Conservation (phyloP, 2,329 filamentous ascomycete genomes). For the Monosporascus sp. region DNA sequence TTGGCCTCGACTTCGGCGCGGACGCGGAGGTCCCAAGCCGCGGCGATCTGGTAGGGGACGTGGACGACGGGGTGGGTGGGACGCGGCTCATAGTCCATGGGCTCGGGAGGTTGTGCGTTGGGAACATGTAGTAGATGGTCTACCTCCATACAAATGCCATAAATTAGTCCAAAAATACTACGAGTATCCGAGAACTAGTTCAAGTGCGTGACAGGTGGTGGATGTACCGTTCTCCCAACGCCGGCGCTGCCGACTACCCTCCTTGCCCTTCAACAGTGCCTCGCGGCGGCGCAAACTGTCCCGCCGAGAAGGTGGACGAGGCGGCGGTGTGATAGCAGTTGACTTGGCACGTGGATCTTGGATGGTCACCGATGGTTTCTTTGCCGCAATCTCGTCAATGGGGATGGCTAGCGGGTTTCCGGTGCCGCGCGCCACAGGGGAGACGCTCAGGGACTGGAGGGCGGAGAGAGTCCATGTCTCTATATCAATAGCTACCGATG, state of each 20-base stretch:
- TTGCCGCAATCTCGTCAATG: slow-evolving; percentile 53
- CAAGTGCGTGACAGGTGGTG: slow-evolving; percentile 3
- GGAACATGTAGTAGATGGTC: slow-evolving; percentile 85
- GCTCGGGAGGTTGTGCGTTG: slow-evolving; percentile 73
- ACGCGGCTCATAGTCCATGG: slow-evolving; percentile 75
- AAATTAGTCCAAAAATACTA: not conserved
- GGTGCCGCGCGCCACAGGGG: slow-evolving; percentile 52
- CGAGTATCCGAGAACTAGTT: not conserved
- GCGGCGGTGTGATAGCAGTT: slow-evolving; percentile 27
- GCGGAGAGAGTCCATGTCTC: slow-evolving; percentile 62
- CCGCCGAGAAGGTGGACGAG: slow-evolving; percentile 40
- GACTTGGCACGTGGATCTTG: slow-evolving; percentile 19
- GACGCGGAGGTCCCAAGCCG: slow-evolving; percentile 37
- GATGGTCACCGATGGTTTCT: slow-evolving; percentile 22
- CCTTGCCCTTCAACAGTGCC: slow-evolving; percentile 78
- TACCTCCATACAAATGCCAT: slow-evolving; percentile 30
- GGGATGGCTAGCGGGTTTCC: slow-evolving; percentile 67
- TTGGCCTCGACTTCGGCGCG: slow-evolving; percentile 41
- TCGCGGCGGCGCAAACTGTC: slow-evolving; percentile 62
- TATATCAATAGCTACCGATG: slow-evolving; percentile 46
- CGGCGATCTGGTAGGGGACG: slow-evolving; percentile 83
- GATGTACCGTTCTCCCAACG: slow-evolving; percentile 88
- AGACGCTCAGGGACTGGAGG: slow-evolving; percentile 49
- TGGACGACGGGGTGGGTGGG: slow-evolving; percentile 73
- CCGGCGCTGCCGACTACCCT: slow-evolving; percentile 78